Conservation (phyloP, 2,329 filamentous ascomycete genomes). For the Fusarium illudens region DNA sequence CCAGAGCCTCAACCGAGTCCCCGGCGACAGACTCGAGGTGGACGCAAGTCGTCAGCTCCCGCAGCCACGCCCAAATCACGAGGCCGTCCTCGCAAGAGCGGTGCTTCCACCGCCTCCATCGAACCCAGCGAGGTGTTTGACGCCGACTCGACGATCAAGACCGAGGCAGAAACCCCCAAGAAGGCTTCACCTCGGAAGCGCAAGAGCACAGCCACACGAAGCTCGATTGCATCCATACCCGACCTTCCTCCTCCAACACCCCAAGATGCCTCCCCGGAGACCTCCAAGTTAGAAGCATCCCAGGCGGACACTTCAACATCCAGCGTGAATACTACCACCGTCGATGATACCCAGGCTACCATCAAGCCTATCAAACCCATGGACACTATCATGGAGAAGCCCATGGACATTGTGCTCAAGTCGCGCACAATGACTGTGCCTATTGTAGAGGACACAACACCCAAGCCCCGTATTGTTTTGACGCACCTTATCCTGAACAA, state of each 20-base stretch:
- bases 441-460: slow-evolving; percentile 76
- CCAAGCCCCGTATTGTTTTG: slow-evolving; percentile 90
- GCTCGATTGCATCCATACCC: slow-evolving; percentile 51
- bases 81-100: slow-evolving; percentile 55
- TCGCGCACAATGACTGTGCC: slow-evolving; percentile 75
- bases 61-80: slow-evolving; percentile 53
- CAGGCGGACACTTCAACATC: slow-evolving; percentile 77
- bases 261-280: slow-evolving; percentile 66
- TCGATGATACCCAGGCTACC: slow-evolving; percentile 49
- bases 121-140: slow-evolving; percentile 51
- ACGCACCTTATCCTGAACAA: slow-evolving; percentile 92
- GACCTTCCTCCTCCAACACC: slow-evolving; percentile 55
- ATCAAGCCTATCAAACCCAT: slow-evolving; percentile 78
- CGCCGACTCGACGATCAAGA: slow-evolving; percentile 45
- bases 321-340: slow-evolving; percentile 61
- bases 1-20: slow-evolving; percentile 71
- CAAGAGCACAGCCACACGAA: slow-evolving; percentile 63
- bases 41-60: slow-evolving; percentile 55
- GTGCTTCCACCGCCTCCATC: slow-evolving; percentile 41
- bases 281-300: slow-evolving; percentile 62
- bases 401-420: slow-evolving; percentile 93
- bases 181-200: slow-evolving; percentile 70
- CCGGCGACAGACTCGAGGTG: slow-evolving; percentile 58
- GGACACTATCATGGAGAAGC: slow-evolving; percentile 82
- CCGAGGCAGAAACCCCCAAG: slow-evolving; percentile 48